Base-by-base conservation (phyloP, 2,329 filamentous ascomycete species). In the Ophiostoma perfectum region DNA sequence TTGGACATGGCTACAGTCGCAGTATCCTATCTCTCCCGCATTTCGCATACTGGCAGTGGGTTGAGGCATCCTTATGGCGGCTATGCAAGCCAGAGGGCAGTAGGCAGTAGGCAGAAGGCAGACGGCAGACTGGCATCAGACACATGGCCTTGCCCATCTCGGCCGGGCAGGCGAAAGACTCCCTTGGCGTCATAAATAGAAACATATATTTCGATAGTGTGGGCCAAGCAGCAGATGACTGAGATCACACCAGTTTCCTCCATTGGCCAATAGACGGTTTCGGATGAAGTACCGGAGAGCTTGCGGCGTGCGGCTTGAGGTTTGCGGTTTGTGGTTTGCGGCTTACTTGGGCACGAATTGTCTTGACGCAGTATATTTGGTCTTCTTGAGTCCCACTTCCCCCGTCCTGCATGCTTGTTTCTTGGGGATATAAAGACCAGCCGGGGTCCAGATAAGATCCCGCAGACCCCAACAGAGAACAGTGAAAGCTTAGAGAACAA, bases 341-440 rank as follows among this genome's bases (percentile, higher is more conserved):
- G n/a, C 38, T 27, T 58, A 18, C 55, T 58, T 58, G 55, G 55
- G 55, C 55, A 58, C 18, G 18, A 38, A 58, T 58, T 58, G 27
- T 58, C 55, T 39, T 16, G 55, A 38, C 55, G 27, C 27, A 38
- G 55, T 27, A 60, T 36, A 38, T 38, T 60, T 38, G 36, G 55
- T 60, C 18, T 18, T 38, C 55, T 60, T 27, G 12, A 36, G 55
- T 60, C 27, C 55, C 55, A 60, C 55, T 5, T 12, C 52, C 55
- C 27, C 49, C 18, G n/a, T 27, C 49, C 47, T 55, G 49, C 55
- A 60, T 60, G 55, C 14, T 5, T 60, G 27, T 60, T 38, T 60
- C 55, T 60, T 60, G 55, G 9, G 38, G 55, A 60, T 60, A 60
- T 60, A 60, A 60, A 60, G 55, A 55, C 49, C 55, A 60, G 55